phyloP scores from a whole-genome alignment of 208 protist genomes.

The Leishmania martiniquensis region DNA sequence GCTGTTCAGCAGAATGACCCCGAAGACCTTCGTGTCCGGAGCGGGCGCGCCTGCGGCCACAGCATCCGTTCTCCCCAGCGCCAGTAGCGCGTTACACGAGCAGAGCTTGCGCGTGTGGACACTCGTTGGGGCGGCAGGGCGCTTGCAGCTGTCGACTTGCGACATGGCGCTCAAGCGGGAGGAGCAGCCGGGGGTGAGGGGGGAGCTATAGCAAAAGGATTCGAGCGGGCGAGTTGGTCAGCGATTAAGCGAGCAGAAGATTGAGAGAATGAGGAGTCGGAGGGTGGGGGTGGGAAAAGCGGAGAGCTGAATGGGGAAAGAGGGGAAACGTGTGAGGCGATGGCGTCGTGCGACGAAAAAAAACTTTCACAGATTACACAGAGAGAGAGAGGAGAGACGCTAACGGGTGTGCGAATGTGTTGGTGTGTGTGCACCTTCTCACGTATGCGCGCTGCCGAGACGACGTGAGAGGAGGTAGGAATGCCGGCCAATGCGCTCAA shows the following conservation, averaged over 20 bases:
- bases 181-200: not conserved
- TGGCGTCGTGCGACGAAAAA: too few relatives aligned
- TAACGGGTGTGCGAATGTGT: too few relatives aligned
- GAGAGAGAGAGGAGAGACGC: not conserved
- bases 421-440: not conserved
- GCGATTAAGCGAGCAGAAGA: not conserved
- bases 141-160: not conserved
- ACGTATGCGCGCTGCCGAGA: not conserved
- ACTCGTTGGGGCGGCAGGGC: not conserved
- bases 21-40: slow-evolving; percentile 37
- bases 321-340: not conserved
- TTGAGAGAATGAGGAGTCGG: too few relatives aligned
- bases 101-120: slow-evolving; percentile 37
- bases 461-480: not conserved
- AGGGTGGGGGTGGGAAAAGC: too few relatives aligned
- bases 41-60: slow-evolving; percentile 3
- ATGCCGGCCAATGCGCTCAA: not conserved
- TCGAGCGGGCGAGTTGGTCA: not conserved
- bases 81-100: slow-evolving; percentile 30
- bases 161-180: not conserved
- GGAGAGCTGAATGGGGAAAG: not conserved
- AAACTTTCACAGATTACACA: too few relatives aligned
- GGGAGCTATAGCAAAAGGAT: not conserved
- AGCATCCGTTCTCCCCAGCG: not conserved
- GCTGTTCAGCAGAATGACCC: slow-evolving; percentile 74